phyloP scores from a whole-genome alignment of 2,329 filamentous ascomycete genomes.

The Peltaster fructicola region DNA sequence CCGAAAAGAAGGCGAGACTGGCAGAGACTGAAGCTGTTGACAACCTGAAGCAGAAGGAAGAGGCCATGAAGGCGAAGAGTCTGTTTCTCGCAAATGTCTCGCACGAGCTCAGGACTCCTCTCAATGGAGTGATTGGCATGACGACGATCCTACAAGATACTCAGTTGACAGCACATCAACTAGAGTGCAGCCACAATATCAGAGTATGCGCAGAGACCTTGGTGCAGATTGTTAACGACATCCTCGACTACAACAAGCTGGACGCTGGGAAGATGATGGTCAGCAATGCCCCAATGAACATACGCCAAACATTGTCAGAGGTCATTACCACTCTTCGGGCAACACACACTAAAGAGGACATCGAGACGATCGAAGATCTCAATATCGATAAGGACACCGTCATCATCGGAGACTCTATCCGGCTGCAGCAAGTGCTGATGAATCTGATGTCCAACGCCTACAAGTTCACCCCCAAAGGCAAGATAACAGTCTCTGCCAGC shows the following conservation, averaged over 20 bases:
- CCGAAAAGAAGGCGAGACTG: slow-evolving; percentile 58
- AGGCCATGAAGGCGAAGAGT: slow-evolving; percentile 66
- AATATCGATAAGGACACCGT: too few species aligned
- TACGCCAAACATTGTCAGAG: slow-evolving; percentile 42
- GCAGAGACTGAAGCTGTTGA: slow-evolving; percentile 61
- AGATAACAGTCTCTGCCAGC: too few species aligned
- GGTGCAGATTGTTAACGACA: slow-evolving; percentile 35
- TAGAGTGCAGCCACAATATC: slow-evolving; percentile 45
- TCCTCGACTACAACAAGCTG: slow-evolving; percentile 34
- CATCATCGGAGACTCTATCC: too few species aligned
- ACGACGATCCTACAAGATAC: slow-evolving; percentile 44
- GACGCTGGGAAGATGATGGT: slow-evolving; percentile 40
- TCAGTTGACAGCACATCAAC: slow-evolving; percentile 37
- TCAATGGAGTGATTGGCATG: slow-evolving; percentile 39
- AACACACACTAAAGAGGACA: too few species aligned
- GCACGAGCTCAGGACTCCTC: slow-evolving; percentile 39
- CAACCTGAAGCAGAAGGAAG: slow-evolving; percentile 66
- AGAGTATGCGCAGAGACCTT: slow-evolving; percentile 42
- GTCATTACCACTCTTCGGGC: too few species aligned
- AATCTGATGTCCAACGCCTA: slow-evolving; percentile 16
- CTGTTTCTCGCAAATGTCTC: slow-evolving; percentile 48
- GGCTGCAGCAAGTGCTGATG: slow-evolving; percentile 16
- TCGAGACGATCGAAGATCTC: too few species aligned
- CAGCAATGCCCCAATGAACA: slow-evolving; percentile 36
- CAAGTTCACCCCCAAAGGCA: slow-evolving; percentile 14